A percentile compares a stretch with the other conserved stretches of the same genome.
phyloP scores from a whole-genome alignment of 2,329 filamentous ascomycete genomes.

The Cercospora sojina region DNA sequence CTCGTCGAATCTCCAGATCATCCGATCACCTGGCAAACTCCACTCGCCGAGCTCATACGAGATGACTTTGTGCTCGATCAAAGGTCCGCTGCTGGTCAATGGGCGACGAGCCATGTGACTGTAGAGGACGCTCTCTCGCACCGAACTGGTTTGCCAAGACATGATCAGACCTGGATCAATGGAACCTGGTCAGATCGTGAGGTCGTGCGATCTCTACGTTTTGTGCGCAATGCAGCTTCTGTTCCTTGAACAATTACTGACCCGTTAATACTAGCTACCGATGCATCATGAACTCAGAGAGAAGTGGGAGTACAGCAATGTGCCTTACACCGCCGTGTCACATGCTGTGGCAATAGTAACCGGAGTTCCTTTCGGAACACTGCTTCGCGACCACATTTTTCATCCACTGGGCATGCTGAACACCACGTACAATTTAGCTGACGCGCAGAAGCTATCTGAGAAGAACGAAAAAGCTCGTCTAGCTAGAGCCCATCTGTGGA shows the following conservation, averaged over 20 bases:
- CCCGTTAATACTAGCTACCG: slow-evolving; percentile 23
- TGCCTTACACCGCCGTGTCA: slow-evolving; percentile 53
- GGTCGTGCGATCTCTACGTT: slow-evolving; percentile 43
- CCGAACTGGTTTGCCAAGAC: slow-evolving; percentile 40
- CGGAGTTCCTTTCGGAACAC: slow-evolving; percentile 34
- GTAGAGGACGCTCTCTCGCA: slow-evolving; percentile 40
- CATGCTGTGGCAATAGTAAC: slow-evolving; percentile 50
- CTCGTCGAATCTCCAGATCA: slow-evolving; percentile 31
- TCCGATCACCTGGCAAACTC: slow-evolving; percentile 40
- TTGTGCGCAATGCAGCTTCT: slow-evolving; percentile 35
- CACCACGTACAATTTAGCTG: slow-evolving; percentile 41
- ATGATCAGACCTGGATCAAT: slow-evolving; percentile 33
- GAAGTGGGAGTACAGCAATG: slow-evolving; percentile 53
- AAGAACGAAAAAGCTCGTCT: slow-evolving; percentile 13
- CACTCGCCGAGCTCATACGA: slow-evolving; percentile 38
- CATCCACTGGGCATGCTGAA: slow-evolving; percentile 44
- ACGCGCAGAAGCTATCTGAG: slow-evolving; percentile 31
- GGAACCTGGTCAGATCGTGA: slow-evolving; percentile 37
- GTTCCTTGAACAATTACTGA: neutral
- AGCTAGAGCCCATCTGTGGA: slow-evolving; percentile 30
- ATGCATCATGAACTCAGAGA: slow-evolving; percentile 44
- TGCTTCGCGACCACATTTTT: slow-evolving; percentile 41
- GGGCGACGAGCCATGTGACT: slow-evolving; percentile 33
- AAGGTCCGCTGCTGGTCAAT: slow-evolving; percentile 19
- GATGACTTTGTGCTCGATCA: slow-evolving; percentile 40